Evolutionary conservation across 257 asterid species (phyloP).

Genomic region (Fraxinus anomala): DNA sequence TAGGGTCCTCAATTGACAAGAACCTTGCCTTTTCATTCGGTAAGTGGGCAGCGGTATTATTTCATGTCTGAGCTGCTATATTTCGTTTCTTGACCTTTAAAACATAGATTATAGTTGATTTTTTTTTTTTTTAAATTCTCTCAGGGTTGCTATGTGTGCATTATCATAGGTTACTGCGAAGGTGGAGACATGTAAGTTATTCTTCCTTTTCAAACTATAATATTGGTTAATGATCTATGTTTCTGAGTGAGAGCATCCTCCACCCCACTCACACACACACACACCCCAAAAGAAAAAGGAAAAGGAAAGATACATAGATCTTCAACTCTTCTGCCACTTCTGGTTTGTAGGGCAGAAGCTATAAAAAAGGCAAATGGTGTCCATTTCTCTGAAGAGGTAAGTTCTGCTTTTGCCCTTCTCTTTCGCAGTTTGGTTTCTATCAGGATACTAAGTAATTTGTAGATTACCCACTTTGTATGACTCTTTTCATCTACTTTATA

Average conservation of each 20-base stretch:
- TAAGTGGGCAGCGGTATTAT: not conserved
- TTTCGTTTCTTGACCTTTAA: conserved; percentile 2
- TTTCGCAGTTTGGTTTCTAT: conserved; percentile 1
- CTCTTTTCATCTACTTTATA: conserved; percentile 20
- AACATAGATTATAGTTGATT: conserved; percentile 14
- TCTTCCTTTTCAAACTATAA: conserved; percentile 14
- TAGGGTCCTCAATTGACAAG: not conserved
- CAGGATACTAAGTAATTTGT: not conserved
- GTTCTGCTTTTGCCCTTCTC: conserved; percentile 11
- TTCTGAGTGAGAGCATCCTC: conserved; percentile 16
- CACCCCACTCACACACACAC: conserved; percentile 1
- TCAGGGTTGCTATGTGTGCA: conserved; percentile 98
- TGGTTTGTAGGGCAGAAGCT: conserved; percentile 74
- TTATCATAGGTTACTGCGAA: conserved; percentile 89
- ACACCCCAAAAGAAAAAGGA: not conserved
- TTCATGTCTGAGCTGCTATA: not conserved
- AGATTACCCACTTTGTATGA: not conserved
- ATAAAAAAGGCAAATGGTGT: conserved; percentile 70
- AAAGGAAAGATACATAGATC: conserved; percentile 11
- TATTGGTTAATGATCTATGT: conserved; percentile 9
- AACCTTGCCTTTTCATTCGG: not conserved
- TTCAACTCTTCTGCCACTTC: conserved; percentile 26
- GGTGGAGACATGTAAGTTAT: conserved; percentile 91
- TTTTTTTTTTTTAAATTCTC: conserved; percentile 15
- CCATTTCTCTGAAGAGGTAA: conserved; percentile 85